Conservation (phyloP, 2,329 filamentous ascomycete species). For the Lasiodiplodia sp. region DNA sequence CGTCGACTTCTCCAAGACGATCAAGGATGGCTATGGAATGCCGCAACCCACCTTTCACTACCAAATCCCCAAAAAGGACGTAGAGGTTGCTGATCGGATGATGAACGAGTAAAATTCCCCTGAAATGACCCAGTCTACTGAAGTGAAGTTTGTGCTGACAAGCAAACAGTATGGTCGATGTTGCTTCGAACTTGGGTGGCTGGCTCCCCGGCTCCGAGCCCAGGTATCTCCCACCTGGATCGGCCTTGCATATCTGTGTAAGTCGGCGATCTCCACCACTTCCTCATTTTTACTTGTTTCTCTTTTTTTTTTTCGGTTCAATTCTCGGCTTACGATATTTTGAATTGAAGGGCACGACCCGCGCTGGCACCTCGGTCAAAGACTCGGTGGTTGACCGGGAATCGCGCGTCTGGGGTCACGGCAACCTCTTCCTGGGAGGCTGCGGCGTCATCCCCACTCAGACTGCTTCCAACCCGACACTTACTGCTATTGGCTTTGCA, state of each 20-base stretch:
- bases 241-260: slow-evolving; percentile 3
- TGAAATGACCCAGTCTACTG: too few relatives aligned
- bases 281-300: background rate
- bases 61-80: background rate
- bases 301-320: background rate
- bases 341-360: background rate
- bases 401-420: background rate
- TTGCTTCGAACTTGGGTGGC: background rate
- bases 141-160: background rate
- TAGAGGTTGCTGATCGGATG: background rate
- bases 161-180: background rate
- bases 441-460: background rate
- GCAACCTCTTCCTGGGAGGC: slow-evolving; percentile 1
- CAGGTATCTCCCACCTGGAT: background rate
- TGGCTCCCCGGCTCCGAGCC: slow-evolving; percentile 3
- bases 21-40: slow-evolving; percentile 38
- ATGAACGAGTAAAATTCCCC: background rate
- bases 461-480: background rate
- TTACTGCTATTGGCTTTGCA: background rate
- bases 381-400: background rate
- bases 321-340: background rate
- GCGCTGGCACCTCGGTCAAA: background rate
- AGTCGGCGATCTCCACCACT: background rate
- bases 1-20: slow-evolving; percentile 32
- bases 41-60: slow-evolving; percentile 31